Evolutionary conservation across 208 protist species (phyloP), one percentile per base, ranked within the genome.

Genomic region (Porcisia hertigi): DNA sequence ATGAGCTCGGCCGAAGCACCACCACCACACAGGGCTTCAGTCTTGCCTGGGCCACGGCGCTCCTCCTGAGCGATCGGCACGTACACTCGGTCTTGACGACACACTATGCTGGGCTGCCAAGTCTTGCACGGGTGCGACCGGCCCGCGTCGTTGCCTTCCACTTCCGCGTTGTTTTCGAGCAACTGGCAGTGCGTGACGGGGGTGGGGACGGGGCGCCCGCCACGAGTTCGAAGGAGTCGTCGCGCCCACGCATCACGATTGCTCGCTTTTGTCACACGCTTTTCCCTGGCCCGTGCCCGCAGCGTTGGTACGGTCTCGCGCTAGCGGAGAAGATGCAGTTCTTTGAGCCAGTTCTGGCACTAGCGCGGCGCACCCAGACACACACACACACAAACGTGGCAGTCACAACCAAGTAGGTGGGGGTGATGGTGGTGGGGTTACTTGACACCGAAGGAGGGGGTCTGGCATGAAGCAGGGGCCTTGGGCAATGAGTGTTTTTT

Each of bases 1-100:
- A 99, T 81, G 99, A 99, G 83, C 89, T 99, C 3, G 98, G 99
- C 25, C 76, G 98, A n/a, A 95, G 97, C 77, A 99, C 97, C 1
- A 90, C 82, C 45, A 99, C 96, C 20, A 94, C 94, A 45, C 98
- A 99, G 69, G 98, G 98, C 55, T 94, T 87, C 62, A 91, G 97
- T 18, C 97, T 99, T 57, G 98, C 98, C 1, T 98, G 97, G 82
- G 94, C 98, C 1, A 95, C 98, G 30, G 75, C 97, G 12, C 77
- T 93, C 14, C 89, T 92, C 80, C 64, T 91, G 76, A 73, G 84
- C 34, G 41, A 76, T 30, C 82, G 74, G 8, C 74, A 43, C 70
- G 82, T 86, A 58, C 77, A 81, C 73, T 62, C 82, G 39, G 73
- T 91, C 41, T 73, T 76, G 54, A 92, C 91, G 36, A 69, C 77